phyloP scores from a whole-genome alignment of 306 rosid genomes.

The Medicago truncatula region MtrunA17r5.0-ANR NC_053043.1:15058501-15059000 shows the following conservation, averaged over 20 bases:
- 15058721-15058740: conserved; percentile 6
- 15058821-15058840: conserved; percentile 63
- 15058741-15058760: conserved; percentile 7
- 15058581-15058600: background rate
- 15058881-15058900: conserved; percentile 60
- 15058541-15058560: background rate
- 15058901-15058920: conserved; percentile 85
- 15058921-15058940: background rate
- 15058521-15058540: background rate
- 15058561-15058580: background rate
- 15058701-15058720: background rate
- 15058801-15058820: conserved; percentile 56
- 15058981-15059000: background rate
- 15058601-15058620: background rate
- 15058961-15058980: background rate
- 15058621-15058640: background rate
- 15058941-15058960: background rate
- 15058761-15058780: conserved; percentile 62
- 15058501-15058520: background rate
- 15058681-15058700: background rate
- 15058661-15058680: background rate
- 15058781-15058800: conserved; percentile 65
- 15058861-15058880: conserved; percentile 65
- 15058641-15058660: background rate
- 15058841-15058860: conserved; percentile 67